Percentiles rank a stretch among this genome's conserved stretches.
Evolutionary conservation across 2,329 filamentous ascomycete species (phyloP).

Genomic region (Penicillium glabrum): DNA sequence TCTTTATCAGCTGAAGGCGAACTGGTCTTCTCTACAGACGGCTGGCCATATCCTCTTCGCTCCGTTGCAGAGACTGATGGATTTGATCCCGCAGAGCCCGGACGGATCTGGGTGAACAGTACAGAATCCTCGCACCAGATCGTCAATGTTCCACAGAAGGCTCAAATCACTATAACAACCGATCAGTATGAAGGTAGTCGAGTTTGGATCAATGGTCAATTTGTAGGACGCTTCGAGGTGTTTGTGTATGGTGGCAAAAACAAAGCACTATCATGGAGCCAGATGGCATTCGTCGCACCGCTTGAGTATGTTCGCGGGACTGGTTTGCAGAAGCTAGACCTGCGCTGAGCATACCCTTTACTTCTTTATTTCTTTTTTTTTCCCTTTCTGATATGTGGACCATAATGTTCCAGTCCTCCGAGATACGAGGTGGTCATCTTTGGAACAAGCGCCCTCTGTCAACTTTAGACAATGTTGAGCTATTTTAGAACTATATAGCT

Average conservation of each 20-base stretch:
- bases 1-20: constrained; percentile 34
- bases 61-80: constrained; percentile 45
- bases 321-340: constrained; percentile 6
- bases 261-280: constrained; percentile 54
- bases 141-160: constrained; percentile 36
- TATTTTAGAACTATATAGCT: background rate
- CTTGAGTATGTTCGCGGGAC: constrained; percentile 31
- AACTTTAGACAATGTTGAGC: too few relatives aligned
- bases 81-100: constrained; percentile 49
- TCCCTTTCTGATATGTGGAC: too few relatives aligned
- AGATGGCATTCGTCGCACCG: constrained; percentile 58
- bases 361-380: background rate
- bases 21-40: constrained; percentile 47
- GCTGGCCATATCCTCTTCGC: constrained; percentile 51
- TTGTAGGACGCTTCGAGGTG: constrained; percentile 55
- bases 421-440: too few relatives aligned
- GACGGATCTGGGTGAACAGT: constrained; percentile 54
- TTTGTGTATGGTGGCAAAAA: constrained; percentile 57
- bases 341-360: background rate
- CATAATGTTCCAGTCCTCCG: too few relatives aligned
- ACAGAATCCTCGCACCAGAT: constrained; percentile 48
- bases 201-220: constrained; percentile 49
- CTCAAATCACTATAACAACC: constrained; percentile 44
- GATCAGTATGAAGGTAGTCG: constrained; percentile 49
- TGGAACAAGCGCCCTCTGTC: too few relatives aligned